Evolutionary conservation across 2,329 filamentous ascomycete species (phyloP), one percentile per base, ranked within the genome.

Genomic region (Trichoderma harzianum): DNA sequence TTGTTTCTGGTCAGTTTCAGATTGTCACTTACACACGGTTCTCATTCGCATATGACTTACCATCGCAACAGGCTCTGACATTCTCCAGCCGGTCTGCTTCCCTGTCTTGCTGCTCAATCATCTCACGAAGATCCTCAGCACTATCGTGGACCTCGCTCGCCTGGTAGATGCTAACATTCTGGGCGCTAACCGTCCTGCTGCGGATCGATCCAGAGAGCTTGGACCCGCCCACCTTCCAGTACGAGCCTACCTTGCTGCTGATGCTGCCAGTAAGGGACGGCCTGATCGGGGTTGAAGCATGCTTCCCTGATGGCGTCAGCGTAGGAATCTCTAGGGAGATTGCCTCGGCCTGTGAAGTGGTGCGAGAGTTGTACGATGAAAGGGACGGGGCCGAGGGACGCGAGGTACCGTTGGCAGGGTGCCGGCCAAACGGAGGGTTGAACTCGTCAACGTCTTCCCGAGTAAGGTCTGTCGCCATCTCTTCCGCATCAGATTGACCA

Each of bases 1-100:
- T 39, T 18, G 26, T 39, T 3, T 39, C n/a, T n/a, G 39, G 47
- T 67, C 24, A 67, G 28, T 21, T 39, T 21, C 12, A 6, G 5
- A 28, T 28, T 3, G n/a, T 36, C 10, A n/a, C 5, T 30, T 6
- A 34, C 14, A 39, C 8, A 24, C 28, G 5, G 24, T 7, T 21
- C 24, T 21, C n/a, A 24, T 32, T 21, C 5, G 3, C 0, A 14
- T n/a, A 32, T 26, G 16, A 67, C 91, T 88, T 87, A 95, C 95
- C 96, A 88, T 98, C 96, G 82, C 96, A 99, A 84, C 96, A 99
- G 72, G 95, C 95, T 79, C 96, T 88, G 75, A 99, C 96, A 80
- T 99, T 98, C 86, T 98, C 95, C 77, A 98, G 86, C 74, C 91
- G 88, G 78, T 95, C 93, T 30, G 91, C 86, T 75, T 95, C 92